These are phyloP conservation scores for Monosporascus sp. DNA, from an alignment of 2,329 filamentous ascomycete species.

Conservation along the genomic window DNA sequence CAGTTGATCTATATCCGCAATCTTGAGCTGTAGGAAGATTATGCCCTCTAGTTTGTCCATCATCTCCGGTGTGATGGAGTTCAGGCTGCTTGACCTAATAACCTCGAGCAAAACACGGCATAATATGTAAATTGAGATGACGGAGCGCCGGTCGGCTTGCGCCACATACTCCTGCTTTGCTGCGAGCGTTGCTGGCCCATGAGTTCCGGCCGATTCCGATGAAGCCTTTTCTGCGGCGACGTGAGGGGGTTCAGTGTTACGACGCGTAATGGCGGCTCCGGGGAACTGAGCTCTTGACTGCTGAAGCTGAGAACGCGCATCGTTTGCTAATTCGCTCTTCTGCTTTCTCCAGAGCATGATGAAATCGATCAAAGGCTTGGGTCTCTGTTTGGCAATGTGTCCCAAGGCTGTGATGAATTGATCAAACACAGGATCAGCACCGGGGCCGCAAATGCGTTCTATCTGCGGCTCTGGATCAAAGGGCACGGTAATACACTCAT, in stretches of 20 bases:
- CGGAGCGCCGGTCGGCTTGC: conserved; percentile 82
- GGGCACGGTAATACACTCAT: conserved; percentile 74
- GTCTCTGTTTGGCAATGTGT: conserved; percentile 89
- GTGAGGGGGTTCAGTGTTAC: conserved; percentile 70
- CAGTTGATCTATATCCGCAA: conserved; percentile 77
- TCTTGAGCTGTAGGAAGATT: conserved; percentile 92
- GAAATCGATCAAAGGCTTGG: conserved; percentile 90
- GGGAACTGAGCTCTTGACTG: conserved; percentile 40
- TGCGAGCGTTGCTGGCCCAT: conserved; percentile 35
- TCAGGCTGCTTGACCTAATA: conserved; percentile 80
- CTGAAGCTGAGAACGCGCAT: conserved; percentile 56
- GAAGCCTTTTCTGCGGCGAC: conserved; percentile 26
- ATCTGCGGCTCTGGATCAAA: conserved; percentile 79
- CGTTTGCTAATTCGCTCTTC: conserved; percentile 83
- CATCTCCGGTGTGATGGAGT: conserved; percentile 82
- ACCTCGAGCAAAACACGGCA: conserved; percentile 93
- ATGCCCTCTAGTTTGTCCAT: conserved; percentile 91
- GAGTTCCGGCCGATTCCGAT: conserved; percentile 26
- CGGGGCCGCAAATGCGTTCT: conserved; percentile 84
- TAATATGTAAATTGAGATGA: conserved; percentile 91
- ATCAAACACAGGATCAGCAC: conserved; percentile 84
- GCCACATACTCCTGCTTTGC: conserved; percentile 66
- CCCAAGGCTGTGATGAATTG: conserved; percentile 90
- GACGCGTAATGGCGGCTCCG: conserved; percentile 51
- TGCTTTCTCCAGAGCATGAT: conserved; percentile 98